Evolutionary conservation across 495 filamentous ascomycete genomes (phyloP), one percentile per base, ranked within the genome.

Genomic region (Penicillium tannophilum): DNA sequence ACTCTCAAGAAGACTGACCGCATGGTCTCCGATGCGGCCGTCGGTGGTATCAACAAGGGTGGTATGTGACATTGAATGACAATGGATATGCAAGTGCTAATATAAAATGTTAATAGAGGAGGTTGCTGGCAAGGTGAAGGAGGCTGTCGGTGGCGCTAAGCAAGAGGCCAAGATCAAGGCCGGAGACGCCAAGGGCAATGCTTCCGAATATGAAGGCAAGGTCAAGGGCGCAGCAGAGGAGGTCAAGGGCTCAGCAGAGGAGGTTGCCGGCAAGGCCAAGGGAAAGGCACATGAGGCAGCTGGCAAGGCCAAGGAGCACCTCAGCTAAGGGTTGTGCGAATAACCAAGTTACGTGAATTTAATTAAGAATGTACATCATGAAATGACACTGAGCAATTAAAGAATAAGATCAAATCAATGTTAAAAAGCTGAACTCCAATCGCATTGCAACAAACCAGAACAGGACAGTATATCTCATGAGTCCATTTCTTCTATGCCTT

Each of bases 41-140:
- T 86, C 4, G 84, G 84, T 76, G 85, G 85, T 23, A 86, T 88
- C 58, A 78, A 88, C 67, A 81, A 72, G 39, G 81, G 84, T 30
- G 76, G 79, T 85, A 77, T 30, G 82, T 79, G 42, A 33, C 36
- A n/a, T n/a, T 36, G 9, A 39, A 17, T 39, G 14, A 52, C 19
- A 1, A 19, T 19, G 0, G 0, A 36, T 35, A 35, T 36, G 4
- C 49, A 31, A 30, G 17, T 51, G 41, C 58, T 69, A 63, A 63
- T 28, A 12, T 47, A 16, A 14, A 10, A 14, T 16, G 53, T 36
- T 9, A 52, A 48, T 26, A 86, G 84, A 84, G 57, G 46, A 79
- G 70, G 80, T 74, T 33, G 61, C 74, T 17, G 30, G 69, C 11
- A 74, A 74, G 46, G 51, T 79, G 49, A 81, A 82, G 62, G 62